phyloP scores from a whole-genome alignment of 1,139 yeast species.

The Yamadazyma pseudoaaseri region DNA sequence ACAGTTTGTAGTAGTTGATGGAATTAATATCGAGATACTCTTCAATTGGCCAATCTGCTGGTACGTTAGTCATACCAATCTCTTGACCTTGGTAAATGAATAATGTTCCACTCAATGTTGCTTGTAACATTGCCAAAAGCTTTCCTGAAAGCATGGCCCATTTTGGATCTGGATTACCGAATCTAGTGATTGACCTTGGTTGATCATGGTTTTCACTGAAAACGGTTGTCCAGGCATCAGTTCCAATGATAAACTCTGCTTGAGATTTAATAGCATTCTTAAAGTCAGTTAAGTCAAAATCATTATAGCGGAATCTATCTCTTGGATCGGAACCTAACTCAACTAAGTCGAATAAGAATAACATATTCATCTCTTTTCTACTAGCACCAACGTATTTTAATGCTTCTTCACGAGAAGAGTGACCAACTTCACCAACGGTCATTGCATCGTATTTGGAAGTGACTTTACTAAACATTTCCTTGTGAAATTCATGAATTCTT shows the following conservation, averaged over 20 bases:
- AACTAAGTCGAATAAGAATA: constrained; percentile 50
- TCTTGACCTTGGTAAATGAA: constrained; percentile 64
- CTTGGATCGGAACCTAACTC: constrained; percentile 38
- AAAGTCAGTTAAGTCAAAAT: constrained; percentile 41
- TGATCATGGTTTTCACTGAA: constrained; percentile 62
- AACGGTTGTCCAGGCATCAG: constrained; percentile 59
- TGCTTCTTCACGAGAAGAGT: constrained; percentile 41
- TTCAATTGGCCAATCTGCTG: constrained; percentile 44
- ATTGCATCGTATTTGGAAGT: constrained; percentile 51
- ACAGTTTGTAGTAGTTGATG: constrained; percentile 36
- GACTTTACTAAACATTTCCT: constrained; percentile 49
- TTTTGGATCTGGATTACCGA: constrained; percentile 38
- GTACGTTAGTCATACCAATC: constrained; percentile 52
- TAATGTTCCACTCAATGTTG: constrained; percentile 55
- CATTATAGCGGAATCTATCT: constrained; percentile 37
- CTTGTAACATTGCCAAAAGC: constrained; percentile 45
- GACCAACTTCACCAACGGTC: constrained; percentile 61
- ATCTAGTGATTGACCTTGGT: constrained; percentile 53
- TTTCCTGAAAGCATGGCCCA: constrained; percentile 42
- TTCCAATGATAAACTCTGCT: constrained; percentile 40
- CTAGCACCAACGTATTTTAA: constrained; percentile 49
- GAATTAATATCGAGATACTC: constrained; percentile 54
- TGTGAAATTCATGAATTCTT: constrained; percentile 55
- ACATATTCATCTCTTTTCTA: constrained; percentile 51
- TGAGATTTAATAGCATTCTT: constrained; percentile 35